phyloP scores from a whole-genome alignment of 176 grass and related monocot species.

The Lolium perenne region DNA sequence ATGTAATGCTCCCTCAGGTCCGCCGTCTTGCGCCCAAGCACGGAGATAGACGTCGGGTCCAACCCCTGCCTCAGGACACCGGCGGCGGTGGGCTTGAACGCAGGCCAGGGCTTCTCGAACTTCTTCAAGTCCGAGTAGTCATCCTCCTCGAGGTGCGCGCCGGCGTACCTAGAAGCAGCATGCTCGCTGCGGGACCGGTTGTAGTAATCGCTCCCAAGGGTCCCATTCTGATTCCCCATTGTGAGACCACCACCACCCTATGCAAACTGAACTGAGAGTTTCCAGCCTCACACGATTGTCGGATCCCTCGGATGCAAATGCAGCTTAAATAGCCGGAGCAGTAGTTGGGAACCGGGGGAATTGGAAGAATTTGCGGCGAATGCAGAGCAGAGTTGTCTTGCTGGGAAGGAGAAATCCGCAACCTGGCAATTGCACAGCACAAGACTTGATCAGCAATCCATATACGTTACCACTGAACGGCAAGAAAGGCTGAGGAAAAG shows the following conservation, averaged over 20 bases:
- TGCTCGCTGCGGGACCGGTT: slow-evolving; percentile 35
- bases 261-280: neutral
- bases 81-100: slow-evolving; percentile 52
- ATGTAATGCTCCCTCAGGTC: slow-evolving; percentile 75
- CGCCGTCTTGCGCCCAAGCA: slow-evolving; percentile 71
- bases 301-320: neutral
- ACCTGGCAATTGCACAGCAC: slow-evolving; percentile 39
- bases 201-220: slow-evolving; percentile 60
- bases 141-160: slow-evolving; percentile 45
- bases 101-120: slow-evolving; percentile 51
- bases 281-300: slow-evolving; percentile 44
- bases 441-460: slow-evolving; percentile 49
- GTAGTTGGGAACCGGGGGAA: neutral
- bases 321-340: slow-evolving; percentile 16
- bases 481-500: slow-evolving; percentile 20
- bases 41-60: slow-evolving; percentile 50
- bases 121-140: slow-evolving; percentile 49
- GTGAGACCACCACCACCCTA: slow-evolving; percentile 34
- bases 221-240: slow-evolving; percentile 66
- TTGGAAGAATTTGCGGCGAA: slow-evolving; percentile 14
- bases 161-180: slow-evolving; percentile 36
- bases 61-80: slow-evolving; percentile 52
- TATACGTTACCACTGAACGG: slow-evolving; percentile 33
- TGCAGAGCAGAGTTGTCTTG: slow-evolving; percentile 23
- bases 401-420: slow-evolving; percentile 16